A percentile compares a stretch with the other conserved stretches of the same genome.
Evolutionary conservation across 1,284 basidiomycete species (phyloP).

Genomic region (Violaceomyces palustris): DNA sequence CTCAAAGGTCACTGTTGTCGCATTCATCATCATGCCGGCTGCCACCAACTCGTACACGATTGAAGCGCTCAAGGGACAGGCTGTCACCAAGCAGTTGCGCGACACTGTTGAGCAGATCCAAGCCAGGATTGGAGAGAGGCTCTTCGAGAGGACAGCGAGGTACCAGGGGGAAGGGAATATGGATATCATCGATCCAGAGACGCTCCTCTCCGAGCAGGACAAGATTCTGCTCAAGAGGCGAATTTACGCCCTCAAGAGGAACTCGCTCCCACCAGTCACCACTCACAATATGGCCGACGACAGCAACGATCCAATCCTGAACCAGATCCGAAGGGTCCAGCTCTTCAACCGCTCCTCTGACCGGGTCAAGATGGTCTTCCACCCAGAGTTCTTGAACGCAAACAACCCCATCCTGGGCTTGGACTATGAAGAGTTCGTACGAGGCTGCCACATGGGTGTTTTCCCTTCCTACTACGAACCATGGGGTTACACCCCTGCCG

Average conservation of each 20-base stretch:
- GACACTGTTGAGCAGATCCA: constrained; percentile 91
- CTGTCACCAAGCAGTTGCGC: constrained; percentile 89
- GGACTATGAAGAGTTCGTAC: constrained; percentile 97
- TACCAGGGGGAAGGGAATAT: constrained; percentile 63
- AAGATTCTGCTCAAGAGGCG: constrained; percentile 92
- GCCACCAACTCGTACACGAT: constrained; percentile 92
- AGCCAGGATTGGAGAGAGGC: constrained; percentile 77
- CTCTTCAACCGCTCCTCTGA: constrained; percentile 80
- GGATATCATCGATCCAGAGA: constrained; percentile 41
- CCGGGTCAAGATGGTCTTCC: constrained; percentile 93
- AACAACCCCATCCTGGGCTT: constrained; percentile 95
- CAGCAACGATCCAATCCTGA: constrained; percentile 81
- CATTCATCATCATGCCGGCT: constrained; percentile 98
- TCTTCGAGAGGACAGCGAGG: constrained; percentile 89
- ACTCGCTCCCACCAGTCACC: constrained; percentile 82
- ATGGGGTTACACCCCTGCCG: constrained; percentile 71
- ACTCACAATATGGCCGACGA: constrained; percentile 99
- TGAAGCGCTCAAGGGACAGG: constrained; percentile 95
- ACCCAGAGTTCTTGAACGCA: constrained; percentile 95
- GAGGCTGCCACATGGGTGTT: constrained; percentile 94
- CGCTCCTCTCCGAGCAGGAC: constrained; percentile 83
- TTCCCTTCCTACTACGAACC: constrained; percentile 94
- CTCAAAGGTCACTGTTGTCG: constrained; percentile 79
- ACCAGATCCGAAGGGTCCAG: constrained; percentile 86
- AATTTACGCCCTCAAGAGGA: constrained; percentile 91